Evolutionary conservation across 176 grass and related monocot genomes (phyloP).

Genomic region (Panicum miliaceum): DNA sequence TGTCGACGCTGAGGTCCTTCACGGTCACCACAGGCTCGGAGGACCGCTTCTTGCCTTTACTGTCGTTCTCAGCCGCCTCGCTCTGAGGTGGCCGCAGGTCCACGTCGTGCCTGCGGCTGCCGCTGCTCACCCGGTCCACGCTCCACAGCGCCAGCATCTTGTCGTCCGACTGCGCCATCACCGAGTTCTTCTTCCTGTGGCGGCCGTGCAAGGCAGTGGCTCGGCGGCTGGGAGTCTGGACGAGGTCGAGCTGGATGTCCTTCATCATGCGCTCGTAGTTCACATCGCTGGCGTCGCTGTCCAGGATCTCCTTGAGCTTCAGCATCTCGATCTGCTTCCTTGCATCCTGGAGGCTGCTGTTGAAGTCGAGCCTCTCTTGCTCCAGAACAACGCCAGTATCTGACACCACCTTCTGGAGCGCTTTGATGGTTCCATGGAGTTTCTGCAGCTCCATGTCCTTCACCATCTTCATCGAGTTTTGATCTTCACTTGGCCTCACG

Average conservation of each 20-base stretch:
- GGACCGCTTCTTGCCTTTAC: conserved; percentile 53
- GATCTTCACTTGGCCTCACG: conserved; percentile 48
- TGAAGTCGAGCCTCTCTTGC: conserved; percentile 80
- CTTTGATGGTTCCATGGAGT: conserved; percentile 74
- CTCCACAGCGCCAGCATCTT: conserved; percentile 58
- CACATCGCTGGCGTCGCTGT: conserved; percentile 53
- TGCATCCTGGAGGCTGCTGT: conserved; percentile 61
- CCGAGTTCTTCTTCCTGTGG: conserved; percentile 43
- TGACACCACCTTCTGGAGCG: conserved; percentile 72
- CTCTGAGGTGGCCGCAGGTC: conserved; percentile 46
- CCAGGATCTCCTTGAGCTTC: conserved; percentile 69
- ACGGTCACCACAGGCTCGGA: conserved; percentile 57
- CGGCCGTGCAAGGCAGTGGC: conserved; percentile 29
- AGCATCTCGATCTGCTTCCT: conserved; percentile 82
- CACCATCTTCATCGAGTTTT: conserved; percentile 45
- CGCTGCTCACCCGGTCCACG: conserved; percentile 47
- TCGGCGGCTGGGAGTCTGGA: conserved; percentile 63
- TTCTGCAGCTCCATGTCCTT: conserved; percentile 72
- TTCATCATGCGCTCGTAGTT: conserved; percentile 79
- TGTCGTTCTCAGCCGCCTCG: conserved; percentile 44
- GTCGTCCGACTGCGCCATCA: conserved; percentile 34
- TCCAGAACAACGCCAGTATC: conserved; percentile 76
- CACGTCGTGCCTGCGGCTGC: conserved; percentile 21
- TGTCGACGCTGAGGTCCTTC: conserved; percentile 86
- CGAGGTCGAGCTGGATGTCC: conserved; percentile 91